Conservation (phyloP, 495 filamentous ascomycete genomes). For the Talaromyces borbonicus region DNA sequence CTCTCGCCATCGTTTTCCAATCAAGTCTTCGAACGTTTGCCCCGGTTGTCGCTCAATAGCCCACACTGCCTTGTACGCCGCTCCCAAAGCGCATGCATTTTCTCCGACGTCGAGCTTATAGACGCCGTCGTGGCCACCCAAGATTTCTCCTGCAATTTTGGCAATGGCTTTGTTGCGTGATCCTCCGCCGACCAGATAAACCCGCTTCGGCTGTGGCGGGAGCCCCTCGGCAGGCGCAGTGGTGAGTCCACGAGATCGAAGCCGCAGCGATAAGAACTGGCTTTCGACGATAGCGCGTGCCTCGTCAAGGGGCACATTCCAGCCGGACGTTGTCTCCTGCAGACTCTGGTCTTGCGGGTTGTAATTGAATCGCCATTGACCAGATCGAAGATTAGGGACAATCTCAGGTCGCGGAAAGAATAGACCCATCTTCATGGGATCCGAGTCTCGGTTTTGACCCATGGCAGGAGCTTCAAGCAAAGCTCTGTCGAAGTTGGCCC, state of each 20-base stretch:
- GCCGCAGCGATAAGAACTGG: constrained; percentile 80
- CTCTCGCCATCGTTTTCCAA: constrained; percentile 76
- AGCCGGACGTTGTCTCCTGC: constrained; percentile 33
- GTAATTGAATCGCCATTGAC: constrained; percentile 77
- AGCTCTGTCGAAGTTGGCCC: constrained; percentile 67
- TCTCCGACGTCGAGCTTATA: constrained; percentile 91
- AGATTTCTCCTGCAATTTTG: constrained; percentile 67
- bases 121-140: constrained; percentile 81
- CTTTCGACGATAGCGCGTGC: constrained; percentile 87
- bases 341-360: constrained; percentile 32
- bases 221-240: constrained; percentile 40
- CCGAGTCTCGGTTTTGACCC: constrained; percentile 41
- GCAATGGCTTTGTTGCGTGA: constrained; percentile 82
- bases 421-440: constrained; percentile 69
- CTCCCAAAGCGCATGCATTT: constrained; percentile 88
- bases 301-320: constrained; percentile 52
- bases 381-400: constrained; percentile 75
- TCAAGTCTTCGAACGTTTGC: constrained; percentile 80
- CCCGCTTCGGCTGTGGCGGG: constrained; percentile 73
- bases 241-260: constrained; percentile 70
- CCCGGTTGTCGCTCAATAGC: constrained; percentile 56
- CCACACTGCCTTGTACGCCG: constrained; percentile 97
- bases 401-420: constrained; percentile 96
- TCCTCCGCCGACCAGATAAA: constrained; percentile 92
- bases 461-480: constrained; percentile 57